A percentile compares a stretch with the other conserved stretches of the same genome.
phyloP scores from a whole-genome alignment of 768 basidiomycete species.

The Favolaschia claudopus region DNA sequence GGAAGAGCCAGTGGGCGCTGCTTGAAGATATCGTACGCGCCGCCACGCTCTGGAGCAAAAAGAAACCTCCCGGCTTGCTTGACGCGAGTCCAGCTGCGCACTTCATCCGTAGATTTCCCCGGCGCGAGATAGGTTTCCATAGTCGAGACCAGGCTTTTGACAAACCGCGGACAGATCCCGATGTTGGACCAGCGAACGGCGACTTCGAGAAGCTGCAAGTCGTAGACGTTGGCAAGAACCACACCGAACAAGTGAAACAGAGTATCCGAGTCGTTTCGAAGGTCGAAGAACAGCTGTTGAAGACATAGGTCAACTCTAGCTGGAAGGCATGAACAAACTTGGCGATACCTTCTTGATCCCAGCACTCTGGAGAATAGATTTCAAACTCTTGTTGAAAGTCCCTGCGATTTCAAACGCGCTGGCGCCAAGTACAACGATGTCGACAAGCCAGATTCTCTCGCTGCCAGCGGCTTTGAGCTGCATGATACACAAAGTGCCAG shows the following conservation, averaged over 20 bases:
- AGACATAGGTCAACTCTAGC: conserved; percentile 4
- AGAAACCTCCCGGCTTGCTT: conserved; percentile 41
- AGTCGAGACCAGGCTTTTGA: conserved; percentile 34
- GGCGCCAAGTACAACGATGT: conserved; percentile 38
- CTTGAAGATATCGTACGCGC: conserved; percentile 35
- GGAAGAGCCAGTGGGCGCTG: conserved; percentile 34
- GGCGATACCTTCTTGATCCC: conserved; percentile 31
- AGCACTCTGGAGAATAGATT: conserved; percentile 29
- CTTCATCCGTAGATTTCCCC: conserved; percentile 10
- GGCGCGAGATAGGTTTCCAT: conserved; percentile 36
- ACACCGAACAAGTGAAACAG: conserved; percentile 38
- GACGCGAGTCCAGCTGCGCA: conserved; percentile 31
- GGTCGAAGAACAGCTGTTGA: conserved; percentile 42
- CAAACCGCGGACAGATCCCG: conserved; percentile 22
- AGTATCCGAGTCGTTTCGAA: conserved; percentile 44
- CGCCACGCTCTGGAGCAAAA: conserved; percentile 39
- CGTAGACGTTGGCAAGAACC: conserved; percentile 37
- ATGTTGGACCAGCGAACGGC: conserved; percentile 34
- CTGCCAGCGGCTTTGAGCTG: conserved; percentile 38
- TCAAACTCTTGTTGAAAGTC: conserved; percentile 32
- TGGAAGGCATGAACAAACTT: not conserved
- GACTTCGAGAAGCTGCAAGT: conserved; percentile 43
- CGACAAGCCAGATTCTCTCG: conserved; percentile 42
- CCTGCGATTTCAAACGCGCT: conserved; percentile 36
- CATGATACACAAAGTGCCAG: conserved; percentile 39